Evolutionary conservation across 1,284 basidiomycete genomes (phyloP).

Genomic region (Boletellus dicymbophilus): DNA sequence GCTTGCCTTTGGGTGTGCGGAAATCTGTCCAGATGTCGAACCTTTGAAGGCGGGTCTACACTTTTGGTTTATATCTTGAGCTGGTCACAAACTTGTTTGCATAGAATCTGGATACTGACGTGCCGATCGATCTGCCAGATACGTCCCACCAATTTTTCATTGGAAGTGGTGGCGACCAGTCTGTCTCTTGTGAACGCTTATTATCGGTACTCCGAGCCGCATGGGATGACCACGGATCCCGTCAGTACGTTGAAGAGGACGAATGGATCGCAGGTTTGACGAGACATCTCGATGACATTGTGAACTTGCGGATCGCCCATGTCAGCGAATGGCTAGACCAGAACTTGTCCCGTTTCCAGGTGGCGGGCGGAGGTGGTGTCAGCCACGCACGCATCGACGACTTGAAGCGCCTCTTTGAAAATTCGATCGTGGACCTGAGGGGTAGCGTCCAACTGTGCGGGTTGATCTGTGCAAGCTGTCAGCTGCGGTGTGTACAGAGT

Average conservation of each 20-base stretch:
- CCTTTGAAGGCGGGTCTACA: conserved; percentile 55
- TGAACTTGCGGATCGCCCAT: conserved; percentile 42
- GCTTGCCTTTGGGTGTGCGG: conserved; percentile 44
- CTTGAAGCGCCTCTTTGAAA: conserved; percentile 45
- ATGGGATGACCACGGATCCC: conserved; percentile 35
- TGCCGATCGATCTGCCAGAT: conserved; percentile 37
- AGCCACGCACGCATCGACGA: conserved; percentile 47
- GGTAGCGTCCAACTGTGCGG: conserved; percentile 49
- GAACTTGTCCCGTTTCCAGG: conserved; percentile 49
- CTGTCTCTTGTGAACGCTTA: conserved; percentile 26
- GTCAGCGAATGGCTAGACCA: conserved; percentile 50
- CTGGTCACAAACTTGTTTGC: too few relatives aligned
- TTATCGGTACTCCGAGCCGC: conserved; percentile 30
- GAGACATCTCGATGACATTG: conserved; percentile 39
- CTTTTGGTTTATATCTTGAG: too few relatives aligned
- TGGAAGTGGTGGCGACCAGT: too few relatives aligned
- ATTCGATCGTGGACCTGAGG: conserved; percentile 43
- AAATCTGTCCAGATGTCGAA: conserved; percentile 47
- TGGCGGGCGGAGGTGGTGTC: too few relatives aligned
- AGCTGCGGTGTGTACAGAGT: conserved; percentile 46
- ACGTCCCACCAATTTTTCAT: conserved; percentile 41
- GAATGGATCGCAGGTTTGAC: conserved; percentile 44
- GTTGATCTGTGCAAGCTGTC: conserved; percentile 45
- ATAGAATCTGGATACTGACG: conserved; percentile 53
- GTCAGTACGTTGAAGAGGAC: conserved; percentile 40